Percentiles rank a stretch among this genome's conserved stretches.
Conservation (phyloP, 495 filamentous ascomycete species). For the Jackrogersella multiformis region DNA sequence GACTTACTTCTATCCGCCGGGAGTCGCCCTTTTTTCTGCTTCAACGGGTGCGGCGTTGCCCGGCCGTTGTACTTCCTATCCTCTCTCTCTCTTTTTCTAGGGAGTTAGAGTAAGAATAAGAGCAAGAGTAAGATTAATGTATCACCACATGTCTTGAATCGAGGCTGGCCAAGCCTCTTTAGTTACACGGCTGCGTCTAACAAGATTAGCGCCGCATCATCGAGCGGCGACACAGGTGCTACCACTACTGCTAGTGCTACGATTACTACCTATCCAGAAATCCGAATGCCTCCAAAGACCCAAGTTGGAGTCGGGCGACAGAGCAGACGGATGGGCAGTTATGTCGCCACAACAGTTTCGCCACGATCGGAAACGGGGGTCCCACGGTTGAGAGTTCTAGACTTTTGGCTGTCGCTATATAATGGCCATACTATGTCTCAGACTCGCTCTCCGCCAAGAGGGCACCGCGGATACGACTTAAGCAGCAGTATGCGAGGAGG, state of each 20-base stretch:
- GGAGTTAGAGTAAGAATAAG: background rate
- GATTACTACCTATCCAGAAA: background rate
- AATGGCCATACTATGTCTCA: background rate
- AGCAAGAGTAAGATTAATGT: too few relatives aligned
- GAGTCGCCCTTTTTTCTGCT: constrained; percentile 2
- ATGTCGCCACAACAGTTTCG: background rate
- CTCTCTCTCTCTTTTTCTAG: background rate
- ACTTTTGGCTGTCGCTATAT: background rate
- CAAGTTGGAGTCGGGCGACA: background rate
- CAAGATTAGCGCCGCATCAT: constrained; percentile 28
- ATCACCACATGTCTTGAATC: background rate
- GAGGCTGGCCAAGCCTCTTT: background rate
- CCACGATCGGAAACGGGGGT: constrained; percentile 10
- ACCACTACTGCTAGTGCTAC: too few relatives aligned
- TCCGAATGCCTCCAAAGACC: too few relatives aligned
- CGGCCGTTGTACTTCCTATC: background rate
- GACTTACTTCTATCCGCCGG: background rate
- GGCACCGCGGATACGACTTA: background rate
- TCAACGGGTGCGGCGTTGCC: constrained; percentile 20
- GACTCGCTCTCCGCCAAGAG: constrained; percentile 2
- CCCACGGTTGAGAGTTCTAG: background rate
- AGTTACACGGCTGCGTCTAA: constrained; percentile 25
- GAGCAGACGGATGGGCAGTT: background rate
- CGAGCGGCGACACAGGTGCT: too few relatives aligned
- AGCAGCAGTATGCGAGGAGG: background rate